These are phyloP conservation scores for Blastobotrys serpentis DNA, from an alignment of 1,139 yeast genomes.

Conservation along the genomic window DNA sequence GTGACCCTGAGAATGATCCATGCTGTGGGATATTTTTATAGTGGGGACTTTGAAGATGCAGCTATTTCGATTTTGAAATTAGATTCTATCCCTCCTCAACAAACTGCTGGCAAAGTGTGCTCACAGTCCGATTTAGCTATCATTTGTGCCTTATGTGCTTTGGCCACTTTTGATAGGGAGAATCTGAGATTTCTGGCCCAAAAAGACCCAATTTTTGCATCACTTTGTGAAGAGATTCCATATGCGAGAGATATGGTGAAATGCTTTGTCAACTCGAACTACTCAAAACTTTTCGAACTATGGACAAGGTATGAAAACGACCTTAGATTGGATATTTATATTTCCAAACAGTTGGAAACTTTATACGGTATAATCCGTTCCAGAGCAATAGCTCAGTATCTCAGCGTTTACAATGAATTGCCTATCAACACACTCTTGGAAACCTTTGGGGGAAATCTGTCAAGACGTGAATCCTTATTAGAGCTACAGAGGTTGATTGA, in stretches of 20 bases:
- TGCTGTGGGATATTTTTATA: conserved; percentile 17
- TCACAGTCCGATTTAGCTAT: conserved; percentile 22
- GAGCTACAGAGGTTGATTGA: conserved; percentile 18
- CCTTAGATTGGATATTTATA: conserved; percentile 24
- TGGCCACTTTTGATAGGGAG: conserved; percentile 28
- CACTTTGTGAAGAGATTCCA: conserved; percentile 48
- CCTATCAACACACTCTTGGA: conserved; percentile 20
- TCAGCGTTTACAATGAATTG: conserved; percentile 25
- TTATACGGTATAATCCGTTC: conserved; percentile 21
- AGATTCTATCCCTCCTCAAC: not conserved
- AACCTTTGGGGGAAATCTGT: conserved; percentile 13
- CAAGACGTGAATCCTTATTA: not conserved
- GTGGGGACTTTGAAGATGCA: conserved; percentile 16
- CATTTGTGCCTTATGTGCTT: conserved; percentile 28
- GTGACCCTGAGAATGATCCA: conserved; percentile 10
- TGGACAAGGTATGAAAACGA: conserved; percentile 23
- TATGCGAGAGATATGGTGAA: conserved; percentile 21
- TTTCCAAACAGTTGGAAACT: conserved; percentile 20
- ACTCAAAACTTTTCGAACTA: conserved; percentile 20
- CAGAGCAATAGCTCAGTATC: conserved; percentile 28
- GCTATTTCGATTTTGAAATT: conserved; percentile 1
- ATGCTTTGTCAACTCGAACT: conserved; percentile 21
- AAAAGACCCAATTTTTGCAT: conserved; percentile 62
- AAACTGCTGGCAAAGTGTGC: conserved; percentile 1
- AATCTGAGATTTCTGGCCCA: conserved; percentile 28